Conservation (phyloP, 345 rosid genomes). For the Luvunga scandens region DNA sequence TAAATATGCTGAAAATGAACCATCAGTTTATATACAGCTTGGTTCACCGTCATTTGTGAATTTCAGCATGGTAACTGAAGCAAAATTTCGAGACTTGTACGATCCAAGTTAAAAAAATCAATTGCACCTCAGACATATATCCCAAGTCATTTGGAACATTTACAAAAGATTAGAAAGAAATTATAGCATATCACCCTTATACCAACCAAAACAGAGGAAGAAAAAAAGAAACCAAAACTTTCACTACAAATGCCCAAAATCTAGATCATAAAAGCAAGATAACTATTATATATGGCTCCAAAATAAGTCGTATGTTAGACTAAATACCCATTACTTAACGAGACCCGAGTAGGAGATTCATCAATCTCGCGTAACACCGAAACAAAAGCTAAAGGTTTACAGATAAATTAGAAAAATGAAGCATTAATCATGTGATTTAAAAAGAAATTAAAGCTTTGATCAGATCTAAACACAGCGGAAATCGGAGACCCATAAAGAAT, state of each 20-base stretch:
- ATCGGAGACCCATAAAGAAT: neutral
- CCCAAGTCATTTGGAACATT: neutral
- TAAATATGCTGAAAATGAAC: neutral
- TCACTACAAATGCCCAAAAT: neutral
- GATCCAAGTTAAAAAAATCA: neutral
- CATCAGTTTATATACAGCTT: neutral
- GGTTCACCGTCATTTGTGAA: neutral
- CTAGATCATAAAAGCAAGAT: neutral
- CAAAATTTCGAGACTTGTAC: too few relatives aligned
- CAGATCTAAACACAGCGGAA: slow-evolving; percentile 11
- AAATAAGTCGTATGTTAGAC: neutral
- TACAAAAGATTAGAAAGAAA: neutral
- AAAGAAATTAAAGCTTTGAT: neutral
- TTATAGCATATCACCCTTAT: neutral
- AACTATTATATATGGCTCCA: neutral
- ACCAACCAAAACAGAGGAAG: neutral
- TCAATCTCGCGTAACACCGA: neutral
- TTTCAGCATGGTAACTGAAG: neutral
- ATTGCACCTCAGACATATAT: neutral
- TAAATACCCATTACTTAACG: neutral
- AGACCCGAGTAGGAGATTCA: neutral
- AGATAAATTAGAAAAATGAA: neutral
- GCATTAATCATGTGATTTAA: neutral
- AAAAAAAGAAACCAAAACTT: neutral
- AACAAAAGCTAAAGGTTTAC: neutral